Evolutionary conservation across 2,329 filamentous ascomycete species (phyloP), one percentile per base, ranked within the genome.

Genomic region (Spiromastix sp.): DNA sequence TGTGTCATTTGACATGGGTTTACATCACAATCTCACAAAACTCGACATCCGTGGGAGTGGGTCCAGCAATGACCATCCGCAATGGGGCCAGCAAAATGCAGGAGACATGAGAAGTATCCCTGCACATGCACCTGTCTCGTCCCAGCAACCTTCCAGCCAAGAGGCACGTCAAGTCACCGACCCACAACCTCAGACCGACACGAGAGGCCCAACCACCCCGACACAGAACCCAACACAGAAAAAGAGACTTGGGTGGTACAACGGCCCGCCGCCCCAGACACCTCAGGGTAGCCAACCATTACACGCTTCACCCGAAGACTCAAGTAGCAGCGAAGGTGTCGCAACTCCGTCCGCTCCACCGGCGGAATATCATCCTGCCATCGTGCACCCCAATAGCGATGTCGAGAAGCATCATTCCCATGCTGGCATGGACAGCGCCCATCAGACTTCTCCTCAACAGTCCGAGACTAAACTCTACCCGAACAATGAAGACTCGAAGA

Each of bases 311-410:
- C 64, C 65, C 2, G 63, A 66, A 44, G 64, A 66, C 45, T 66
- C 63, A 2, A 67, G 62, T 43, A 67, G 63, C 46, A 67, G 63
- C 36, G 65, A 68, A 40, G 63, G 62, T 11, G 61, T 67, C 2
- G 57, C 63, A 5, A 68, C 64, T 16, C 64, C 64, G 4, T 65
- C 63, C 5, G 64, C 60, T 17, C 57, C 64, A 9, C 58, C 60
- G n/a, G 52, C 63, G 18, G 64, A 67, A 37, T 65, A 67, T 36
- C 60, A 68, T 39, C 64, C 64, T 7, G 61, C 64, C 13, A 68
- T 68, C 42, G 59, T 67, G 39, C 60, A 64, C 33, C 65, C 61
- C 47, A 65, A 61, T 44, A 63, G 63, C 30, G 66, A 59, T 42
- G 60, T 66, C 42, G 64, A 68, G 42, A 51, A 59, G 17, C 56